phyloP scores from a whole-genome alignment of 2,329 filamentous ascomycete species.

The Trichoderma guizhouense region DNA sequence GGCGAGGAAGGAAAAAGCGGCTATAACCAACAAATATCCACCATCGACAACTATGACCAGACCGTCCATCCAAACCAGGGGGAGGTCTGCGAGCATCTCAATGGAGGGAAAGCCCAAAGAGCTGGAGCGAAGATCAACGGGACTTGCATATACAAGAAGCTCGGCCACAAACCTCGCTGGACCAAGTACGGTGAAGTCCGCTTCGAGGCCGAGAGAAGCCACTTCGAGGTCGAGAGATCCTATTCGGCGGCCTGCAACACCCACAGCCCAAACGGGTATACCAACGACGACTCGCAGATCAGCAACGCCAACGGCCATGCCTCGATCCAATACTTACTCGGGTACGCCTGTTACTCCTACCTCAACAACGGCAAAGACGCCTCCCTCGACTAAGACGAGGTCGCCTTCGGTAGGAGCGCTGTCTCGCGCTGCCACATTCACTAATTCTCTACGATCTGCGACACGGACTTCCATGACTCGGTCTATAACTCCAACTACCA shows the following conservation, averaged over 20 bases:
- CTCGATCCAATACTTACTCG: neutral
- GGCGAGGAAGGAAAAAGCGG: slow-evolving; percentile 19
- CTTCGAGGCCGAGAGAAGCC: slow-evolving; percentile 20
- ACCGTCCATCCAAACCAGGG: slow-evolving; percentile 27
- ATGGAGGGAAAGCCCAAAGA: slow-evolving; percentile 12
- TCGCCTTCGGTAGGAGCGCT: neutral
- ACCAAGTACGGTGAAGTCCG: slow-evolving; percentile 27
- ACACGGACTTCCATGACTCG: neutral
- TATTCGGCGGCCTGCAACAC: slow-evolving; percentile 4
- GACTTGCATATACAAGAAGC: slow-evolving; percentile 34
- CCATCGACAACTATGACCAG: slow-evolving; percentile 34
- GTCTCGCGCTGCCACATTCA: neutral
- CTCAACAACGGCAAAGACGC: neutral
- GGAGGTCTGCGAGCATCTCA: slow-evolving; percentile 31
- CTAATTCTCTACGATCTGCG: neutral
- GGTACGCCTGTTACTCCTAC: neutral
- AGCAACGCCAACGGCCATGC: neutral
- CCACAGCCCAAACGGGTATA: neutral
- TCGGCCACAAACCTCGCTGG: slow-evolving; percentile 28
- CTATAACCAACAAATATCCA: slow-evolving; percentile 31
- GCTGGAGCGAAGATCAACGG: slow-evolving; percentile 1
- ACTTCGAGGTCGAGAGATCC: slow-evolving; percentile 26
- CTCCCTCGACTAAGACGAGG: neutral
- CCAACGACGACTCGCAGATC: neutral
- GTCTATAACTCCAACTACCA: neutral